Percentiles rank a stretch among this genome's conserved stretches.
Evolutionary conservation across 352 stramenopile species (phyloP).

Genomic region (Phytopythium litorale): DNA sequence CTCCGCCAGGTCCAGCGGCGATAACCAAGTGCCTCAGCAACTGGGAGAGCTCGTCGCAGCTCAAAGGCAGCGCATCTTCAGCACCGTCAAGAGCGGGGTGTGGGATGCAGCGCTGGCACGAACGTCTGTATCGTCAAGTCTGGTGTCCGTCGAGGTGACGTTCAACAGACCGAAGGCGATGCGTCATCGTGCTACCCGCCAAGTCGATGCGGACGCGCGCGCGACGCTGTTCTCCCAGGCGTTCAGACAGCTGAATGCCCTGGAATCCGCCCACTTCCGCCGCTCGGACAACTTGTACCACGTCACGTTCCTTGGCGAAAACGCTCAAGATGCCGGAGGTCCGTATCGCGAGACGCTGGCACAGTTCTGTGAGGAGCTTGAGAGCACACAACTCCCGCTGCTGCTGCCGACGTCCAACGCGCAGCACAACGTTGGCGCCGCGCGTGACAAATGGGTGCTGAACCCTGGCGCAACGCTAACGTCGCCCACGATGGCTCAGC

Average conservation of each 20-base stretch:
- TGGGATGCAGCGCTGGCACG: slow-evolving; percentile 65
- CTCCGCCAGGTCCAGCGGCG: slow-evolving; percentile 9
- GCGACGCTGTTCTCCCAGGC: slow-evolving; percentile 83
- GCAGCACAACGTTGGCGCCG: slow-evolving; percentile 84
- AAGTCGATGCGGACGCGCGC: slow-evolving; percentile 54
- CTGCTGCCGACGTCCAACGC: slow-evolving; percentile 87
- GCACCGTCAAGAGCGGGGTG: slow-evolving; percentile 59
- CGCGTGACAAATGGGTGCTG: slow-evolving; percentile 88
- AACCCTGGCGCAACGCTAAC: slow-evolving; percentile 63
- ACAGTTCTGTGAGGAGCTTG: slow-evolving; percentile 79
- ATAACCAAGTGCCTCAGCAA: not conserved
- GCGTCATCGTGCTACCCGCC: slow-evolving; percentile 57
- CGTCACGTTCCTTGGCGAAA: slow-evolving; percentile 84
- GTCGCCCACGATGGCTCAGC: slow-evolving; percentile 45
- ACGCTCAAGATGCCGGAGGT: slow-evolving; percentile 78
- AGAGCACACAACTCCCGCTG: slow-evolving; percentile 83
- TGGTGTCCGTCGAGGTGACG: slow-evolving; percentile 58
- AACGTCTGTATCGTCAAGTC: slow-evolving; percentile 36
- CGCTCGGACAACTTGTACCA: slow-evolving; percentile 74
- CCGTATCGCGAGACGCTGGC: slow-evolving; percentile 85
- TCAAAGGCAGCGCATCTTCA: slow-evolving; percentile 65
- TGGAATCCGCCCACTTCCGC: slow-evolving; percentile 63
- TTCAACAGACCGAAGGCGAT: slow-evolving; percentile 82
- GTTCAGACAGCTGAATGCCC: slow-evolving; percentile 70
- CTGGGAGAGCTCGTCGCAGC: slow-evolving; percentile 34